Conservation (phyloP, 1,284 basidiomycete species). For the Trametes sp. region DNA sequence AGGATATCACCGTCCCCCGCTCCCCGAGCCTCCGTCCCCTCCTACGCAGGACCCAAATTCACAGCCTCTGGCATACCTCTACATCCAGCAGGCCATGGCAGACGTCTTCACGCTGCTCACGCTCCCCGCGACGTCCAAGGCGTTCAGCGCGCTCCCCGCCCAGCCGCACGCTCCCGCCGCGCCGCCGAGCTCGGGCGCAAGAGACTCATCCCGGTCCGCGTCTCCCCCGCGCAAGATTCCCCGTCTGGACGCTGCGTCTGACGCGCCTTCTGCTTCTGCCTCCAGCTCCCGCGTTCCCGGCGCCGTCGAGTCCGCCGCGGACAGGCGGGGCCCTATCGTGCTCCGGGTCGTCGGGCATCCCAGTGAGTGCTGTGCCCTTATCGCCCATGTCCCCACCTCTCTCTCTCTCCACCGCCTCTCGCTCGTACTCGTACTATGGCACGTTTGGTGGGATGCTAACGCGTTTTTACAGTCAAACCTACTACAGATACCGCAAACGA, state of each 20-base stretch:
- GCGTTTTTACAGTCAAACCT: conserved; percentile 28
- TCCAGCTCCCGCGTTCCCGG: conserved; percentile 53
- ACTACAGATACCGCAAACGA: conserved; percentile 27
- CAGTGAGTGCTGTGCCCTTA: conserved; percentile 41
- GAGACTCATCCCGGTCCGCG: conserved; percentile 51
- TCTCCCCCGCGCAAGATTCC: conserved; percentile 72
- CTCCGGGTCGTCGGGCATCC: conserved; percentile 54
- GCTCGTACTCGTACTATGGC: neutral
- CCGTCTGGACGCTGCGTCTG: conserved; percentile 67
- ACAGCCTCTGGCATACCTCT: no score
- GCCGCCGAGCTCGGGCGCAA: conserved; percentile 30
- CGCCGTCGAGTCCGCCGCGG: conserved; percentile 32
- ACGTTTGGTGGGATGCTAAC: conserved; percentile 4
- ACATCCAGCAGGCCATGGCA: conserved; percentile 20
- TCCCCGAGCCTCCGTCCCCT: neutral
- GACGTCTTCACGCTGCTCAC: conserved; percentile 51
- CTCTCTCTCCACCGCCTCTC: neutral
- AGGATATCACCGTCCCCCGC: neutral
- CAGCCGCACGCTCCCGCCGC: conserved; percentile 16
- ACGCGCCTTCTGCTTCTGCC: conserved; percentile 58
- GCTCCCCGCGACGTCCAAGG: conserved; percentile 60
- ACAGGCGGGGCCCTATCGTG: conserved; percentile 46
- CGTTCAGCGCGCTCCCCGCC: conserved; percentile 57
- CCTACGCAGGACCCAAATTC: no score
- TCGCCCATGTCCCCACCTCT: neutral